These are phyloP conservation scores for Paraphaeosphaeria sporulosa DNA, from an alignment of 2,329 filamentous ascomycete genomes.

Conservation along the genomic window DNA sequence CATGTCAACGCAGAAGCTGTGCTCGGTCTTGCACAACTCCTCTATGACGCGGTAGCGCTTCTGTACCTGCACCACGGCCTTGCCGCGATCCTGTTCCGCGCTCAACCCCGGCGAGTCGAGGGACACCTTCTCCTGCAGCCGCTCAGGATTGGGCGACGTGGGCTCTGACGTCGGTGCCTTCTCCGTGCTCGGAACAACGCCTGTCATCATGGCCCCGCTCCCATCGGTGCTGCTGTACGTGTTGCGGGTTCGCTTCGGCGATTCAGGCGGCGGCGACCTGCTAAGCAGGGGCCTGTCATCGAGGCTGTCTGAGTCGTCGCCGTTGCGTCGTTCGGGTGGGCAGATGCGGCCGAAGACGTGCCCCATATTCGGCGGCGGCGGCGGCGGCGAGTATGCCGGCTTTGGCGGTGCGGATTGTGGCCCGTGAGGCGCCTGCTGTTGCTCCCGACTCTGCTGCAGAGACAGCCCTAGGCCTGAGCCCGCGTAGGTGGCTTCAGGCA, in stretches of 20 bases:
- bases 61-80: constrained; percentile 58
- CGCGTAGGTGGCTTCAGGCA: constrained; percentile 49
- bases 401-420: constrained; percentile 50
- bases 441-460: constrained; percentile 46
- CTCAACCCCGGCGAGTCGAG: constrained; percentile 14
- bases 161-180: not conserved
- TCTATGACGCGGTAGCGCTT: constrained; percentile 87
- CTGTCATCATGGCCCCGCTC: not conserved
- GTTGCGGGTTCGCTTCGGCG: not conserved
- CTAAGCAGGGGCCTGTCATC: not conserved
- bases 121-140: not conserved
- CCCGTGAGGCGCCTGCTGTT: constrained; percentile 31
- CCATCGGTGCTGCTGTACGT: not conserved
- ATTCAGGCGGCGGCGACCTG: not conserved
- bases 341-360: constrained; percentile 2
- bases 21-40: constrained; percentile 91
- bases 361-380: constrained; percentile 47
- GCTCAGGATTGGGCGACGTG: not conserved
- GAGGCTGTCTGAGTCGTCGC: not conserved
- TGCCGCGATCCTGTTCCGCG: constrained; percentile 30
- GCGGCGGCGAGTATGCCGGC: constrained; percentile 57
- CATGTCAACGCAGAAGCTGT: constrained; percentile 91
- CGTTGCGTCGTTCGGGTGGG: not conserved
- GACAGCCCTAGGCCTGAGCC: constrained; percentile 55
- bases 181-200: not conserved